Evolutionary conservation across 148 eudicot genomes (phyloP).

Genomic region (Cornus florida): DNA sequence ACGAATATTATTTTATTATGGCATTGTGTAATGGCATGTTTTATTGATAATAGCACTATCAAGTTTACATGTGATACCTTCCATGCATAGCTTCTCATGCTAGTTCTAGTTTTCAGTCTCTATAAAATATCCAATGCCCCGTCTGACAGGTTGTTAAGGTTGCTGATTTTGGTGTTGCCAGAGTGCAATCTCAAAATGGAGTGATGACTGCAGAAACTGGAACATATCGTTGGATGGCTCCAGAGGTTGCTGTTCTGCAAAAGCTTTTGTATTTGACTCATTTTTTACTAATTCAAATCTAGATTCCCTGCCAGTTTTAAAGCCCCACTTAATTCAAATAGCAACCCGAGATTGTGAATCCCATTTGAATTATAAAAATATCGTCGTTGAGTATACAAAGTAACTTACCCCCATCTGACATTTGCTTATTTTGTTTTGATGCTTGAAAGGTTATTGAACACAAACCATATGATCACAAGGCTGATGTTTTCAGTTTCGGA

Average conservation of each 20-base stretch:
- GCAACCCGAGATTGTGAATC: background rate
- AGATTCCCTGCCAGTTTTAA: background rate
- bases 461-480: conserved; percentile 53
- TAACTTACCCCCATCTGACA: conserved; percentile 5
- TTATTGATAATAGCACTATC: background rate
- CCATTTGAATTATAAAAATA: background rate
- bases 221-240: conserved; percentile 72
- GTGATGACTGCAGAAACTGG: conserved; percentile 72
- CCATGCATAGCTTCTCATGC: background rate
- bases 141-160: conserved; percentile 47
- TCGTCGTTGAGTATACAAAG: background rate
- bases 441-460: conserved; percentile 53
- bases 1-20: background rate
- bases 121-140: conserved; percentile 1
- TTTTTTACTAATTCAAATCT: background rate
- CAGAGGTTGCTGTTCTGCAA: conserved; percentile 38
- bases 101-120: conserved; percentile 6
- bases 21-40: background rate
- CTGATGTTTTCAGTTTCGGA: conserved; percentile 59
- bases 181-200: conserved; percentile 49
- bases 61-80: background rate
- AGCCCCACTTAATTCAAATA: background rate
- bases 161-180: conserved; percentile 66
- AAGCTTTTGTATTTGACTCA: background rate
- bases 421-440: conserved; percentile 25